A percentile compares a stretch with the other conserved stretches of the same genome.
These are phyloP conservation scores for Castanea mollissima DNA, from an alignment of 306 rosid species.

Conservation along the genomic window DNA sequence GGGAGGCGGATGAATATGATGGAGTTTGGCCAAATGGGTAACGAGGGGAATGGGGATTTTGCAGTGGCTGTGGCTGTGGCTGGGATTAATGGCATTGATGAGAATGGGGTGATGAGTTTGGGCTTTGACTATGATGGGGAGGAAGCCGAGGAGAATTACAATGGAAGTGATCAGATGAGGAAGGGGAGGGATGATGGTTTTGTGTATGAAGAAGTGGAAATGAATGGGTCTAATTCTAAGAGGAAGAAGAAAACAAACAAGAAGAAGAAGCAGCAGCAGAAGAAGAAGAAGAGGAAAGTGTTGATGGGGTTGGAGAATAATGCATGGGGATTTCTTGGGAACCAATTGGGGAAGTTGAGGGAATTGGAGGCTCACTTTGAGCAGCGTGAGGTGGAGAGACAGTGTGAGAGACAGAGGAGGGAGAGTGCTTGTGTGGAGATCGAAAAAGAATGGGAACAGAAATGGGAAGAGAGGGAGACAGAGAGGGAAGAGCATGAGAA, in stretches of 20 bases:
- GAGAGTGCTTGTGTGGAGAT: constrained; percentile 52
- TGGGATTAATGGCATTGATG: constrained; percentile 82
- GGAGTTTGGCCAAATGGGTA: constrained; percentile 76
- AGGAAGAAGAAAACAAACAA: constrained; percentile 51
- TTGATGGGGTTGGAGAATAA: constrained; percentile 64
- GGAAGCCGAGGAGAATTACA: constrained; percentile 74
- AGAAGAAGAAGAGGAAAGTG: constrained; percentile 68
- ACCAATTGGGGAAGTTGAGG: constrained; percentile 66
- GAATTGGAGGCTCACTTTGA: constrained; percentile 77
- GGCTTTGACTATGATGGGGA: constrained; percentile 85
- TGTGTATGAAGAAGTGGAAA: constrained; percentile 70
- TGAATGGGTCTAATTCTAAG: constrained; percentile 53
- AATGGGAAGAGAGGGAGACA: constrained; percentile 62
- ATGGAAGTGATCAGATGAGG: constrained; percentile 49
- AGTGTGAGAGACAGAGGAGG: constrained; percentile 66
- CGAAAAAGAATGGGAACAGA: constrained; percentile 70
- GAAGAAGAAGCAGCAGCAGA: constrained; percentile 48
- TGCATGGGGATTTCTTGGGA: constrained; percentile 65
- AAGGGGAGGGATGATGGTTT: constrained; percentile 71
- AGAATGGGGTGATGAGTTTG: constrained; percentile 74
- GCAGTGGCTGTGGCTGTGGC: constrained; percentile 13
- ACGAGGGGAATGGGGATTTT: constrained; percentile 73
- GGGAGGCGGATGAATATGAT: constrained; percentile 64
- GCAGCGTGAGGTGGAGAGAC: constrained; percentile 75
- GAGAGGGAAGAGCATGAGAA: constrained; percentile 58